These are phyloP conservation scores for Solanum ossicruentum DNA, from an alignment of 257 asterid genomes.

Conservation along the genomic window DNA sequence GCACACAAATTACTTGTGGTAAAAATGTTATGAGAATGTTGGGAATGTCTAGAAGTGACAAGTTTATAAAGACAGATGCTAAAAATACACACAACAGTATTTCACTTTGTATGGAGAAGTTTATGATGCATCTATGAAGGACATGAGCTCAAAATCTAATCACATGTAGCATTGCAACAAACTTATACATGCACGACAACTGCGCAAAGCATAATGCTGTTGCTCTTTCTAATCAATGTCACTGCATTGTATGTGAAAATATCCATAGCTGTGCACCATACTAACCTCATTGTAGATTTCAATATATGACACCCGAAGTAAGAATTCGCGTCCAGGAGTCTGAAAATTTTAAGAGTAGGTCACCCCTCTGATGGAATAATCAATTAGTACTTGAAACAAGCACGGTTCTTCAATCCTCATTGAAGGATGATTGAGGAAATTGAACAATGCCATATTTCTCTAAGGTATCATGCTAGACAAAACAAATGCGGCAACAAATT, in stretches of 20 bases:
- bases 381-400: not conserved
- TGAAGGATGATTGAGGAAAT: not conserved
- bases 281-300: conserved; percentile 98
- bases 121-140: not conserved
- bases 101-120: not conserved
- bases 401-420: not conserved
- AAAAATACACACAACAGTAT: not conserved
- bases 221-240: not conserved
- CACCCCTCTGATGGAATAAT: not conserved
- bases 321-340: conserved; percentile 98
- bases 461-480: not conserved
- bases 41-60: not conserved
- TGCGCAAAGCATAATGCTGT: not conserved
- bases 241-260: not conserved
- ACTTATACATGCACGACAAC: not conserved
- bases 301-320: conserved; percentile 94
- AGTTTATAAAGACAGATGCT: not conserved
- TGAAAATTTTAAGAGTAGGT: conserved; percentile 16
- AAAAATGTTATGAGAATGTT: not conserved
- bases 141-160: not conserved
- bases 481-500: not conserved
- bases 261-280: not conserved
- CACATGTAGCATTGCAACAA: not conserved
- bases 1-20: not conserved
- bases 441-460: not conserved